These are phyloP conservation scores for Achlya hypogyna DNA, from an alignment of 352 stramenopile genomes.

Conservation along the genomic window DNA sequence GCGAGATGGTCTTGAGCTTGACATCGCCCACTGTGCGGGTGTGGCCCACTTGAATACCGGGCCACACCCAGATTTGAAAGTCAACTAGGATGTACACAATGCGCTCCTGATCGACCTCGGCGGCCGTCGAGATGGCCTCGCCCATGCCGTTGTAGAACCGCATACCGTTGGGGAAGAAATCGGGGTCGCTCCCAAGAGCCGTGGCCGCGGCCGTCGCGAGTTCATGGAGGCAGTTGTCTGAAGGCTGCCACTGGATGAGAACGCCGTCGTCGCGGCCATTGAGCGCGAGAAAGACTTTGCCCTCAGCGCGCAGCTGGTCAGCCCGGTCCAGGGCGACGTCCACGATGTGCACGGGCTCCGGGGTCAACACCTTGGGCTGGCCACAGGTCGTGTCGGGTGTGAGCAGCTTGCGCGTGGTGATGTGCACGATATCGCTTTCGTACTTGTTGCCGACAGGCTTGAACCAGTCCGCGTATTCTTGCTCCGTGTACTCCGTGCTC, in stretches of 20 bases:
- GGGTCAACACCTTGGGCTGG: background rate
- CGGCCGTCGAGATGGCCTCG: conserved; percentile 30
- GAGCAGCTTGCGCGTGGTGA: conserved; percentile 38
- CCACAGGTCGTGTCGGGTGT: background rate
- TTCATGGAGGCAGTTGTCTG: conserved; percentile 36
- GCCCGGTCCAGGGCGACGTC: conserved; percentile 28
- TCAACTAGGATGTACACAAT: conserved; percentile 61
- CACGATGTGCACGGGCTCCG: conserved; percentile 20
- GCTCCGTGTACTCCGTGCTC: background rate
- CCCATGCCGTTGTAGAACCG: conserved; percentile 48
- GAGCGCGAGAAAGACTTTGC: conserved; percentile 54
- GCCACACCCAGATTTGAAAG: conserved; percentile 69
- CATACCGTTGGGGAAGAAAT: conserved; percentile 42
- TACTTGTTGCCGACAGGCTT: conserved; percentile 35
- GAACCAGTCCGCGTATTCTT: background rate
- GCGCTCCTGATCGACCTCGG: conserved; percentile 30
- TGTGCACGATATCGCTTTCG: conserved; percentile 39
- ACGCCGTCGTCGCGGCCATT: conserved; percentile 56
- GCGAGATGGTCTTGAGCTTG: conserved; percentile 50
- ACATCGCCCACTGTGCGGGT: conserved; percentile 37
- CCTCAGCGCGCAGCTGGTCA: conserved; percentile 26
- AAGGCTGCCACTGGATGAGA: conserved; percentile 30
- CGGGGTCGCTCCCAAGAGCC: conserved; percentile 35
- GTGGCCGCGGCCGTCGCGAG: conserved; percentile 34
- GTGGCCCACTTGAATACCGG: conserved; percentile 56